phyloP scores from a whole-genome alignment of 495 filamentous ascomycete species.

The Pseudoneurospora amorphoporcata region DNA sequence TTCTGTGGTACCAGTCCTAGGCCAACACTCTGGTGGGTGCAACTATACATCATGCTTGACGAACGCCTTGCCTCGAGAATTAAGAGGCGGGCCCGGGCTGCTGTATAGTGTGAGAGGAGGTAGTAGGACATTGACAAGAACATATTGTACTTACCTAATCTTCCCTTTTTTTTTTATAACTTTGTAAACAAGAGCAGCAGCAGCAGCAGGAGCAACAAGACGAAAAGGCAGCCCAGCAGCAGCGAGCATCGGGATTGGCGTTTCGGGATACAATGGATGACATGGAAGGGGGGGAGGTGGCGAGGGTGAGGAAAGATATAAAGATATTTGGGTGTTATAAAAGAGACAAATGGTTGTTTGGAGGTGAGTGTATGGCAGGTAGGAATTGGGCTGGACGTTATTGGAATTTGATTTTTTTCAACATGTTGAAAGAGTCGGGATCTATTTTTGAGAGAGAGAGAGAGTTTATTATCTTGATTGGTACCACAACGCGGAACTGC shows the following conservation, averaged over 20 bases:
- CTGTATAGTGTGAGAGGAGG: not conserved
- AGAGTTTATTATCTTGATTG: not conserved
- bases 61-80: not conserved
- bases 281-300: not conserved
- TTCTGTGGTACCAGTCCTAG: not conserved
- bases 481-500: not conserved
- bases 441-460: not conserved
- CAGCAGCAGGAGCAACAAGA: not conserved
- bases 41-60: not conserved
- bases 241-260: not conserved
- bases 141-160: not conserved
- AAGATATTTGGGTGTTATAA: not conserved
- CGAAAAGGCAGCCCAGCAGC: not conserved
- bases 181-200: not conserved
- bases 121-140: not conserved
- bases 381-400: not conserved
- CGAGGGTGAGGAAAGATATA: not conserved
- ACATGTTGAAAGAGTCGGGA: not conserved
- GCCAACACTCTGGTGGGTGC: not conserved
- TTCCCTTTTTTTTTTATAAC: not conserved
- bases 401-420: not conserved
- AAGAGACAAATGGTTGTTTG: not conserved
- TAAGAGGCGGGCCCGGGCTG: not conserved
- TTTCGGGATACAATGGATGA: not conserved
- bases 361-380: not conserved